Percentiles rank a stretch among this genome's conserved stretches.
phyloP scores from a whole-genome alignment of 208 protist genomes.

The Leishmania turanica region DNA sequence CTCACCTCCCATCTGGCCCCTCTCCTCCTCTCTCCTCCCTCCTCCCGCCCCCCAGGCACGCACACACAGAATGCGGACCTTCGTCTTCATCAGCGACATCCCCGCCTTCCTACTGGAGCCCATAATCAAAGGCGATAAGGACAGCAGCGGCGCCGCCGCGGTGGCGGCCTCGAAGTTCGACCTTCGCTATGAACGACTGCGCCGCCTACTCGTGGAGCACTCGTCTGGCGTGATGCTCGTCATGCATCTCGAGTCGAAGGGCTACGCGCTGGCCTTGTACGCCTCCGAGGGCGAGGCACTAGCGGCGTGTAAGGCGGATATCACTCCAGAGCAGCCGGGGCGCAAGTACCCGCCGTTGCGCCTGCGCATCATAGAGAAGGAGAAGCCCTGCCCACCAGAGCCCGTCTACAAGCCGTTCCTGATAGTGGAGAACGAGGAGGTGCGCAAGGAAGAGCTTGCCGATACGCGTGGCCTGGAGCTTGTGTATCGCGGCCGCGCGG shows the following conservation, averaged over 20 bases:
- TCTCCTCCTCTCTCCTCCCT: neutral
- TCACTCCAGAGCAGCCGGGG: slow-evolving; percentile 42
- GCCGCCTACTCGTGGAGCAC: slow-evolving; percentile 70
- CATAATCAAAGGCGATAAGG: slow-evolving; percentile 24
- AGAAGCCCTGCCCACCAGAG: slow-evolving; percentile 66
- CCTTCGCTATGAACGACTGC: slow-evolving; percentile 84
- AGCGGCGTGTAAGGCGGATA: slow-evolving; percentile 75
- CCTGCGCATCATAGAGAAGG: slow-evolving; percentile 75
- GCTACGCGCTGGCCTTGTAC: slow-evolving; percentile 82
- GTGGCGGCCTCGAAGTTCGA: slow-evolving; percentile 46
- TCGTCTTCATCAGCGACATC: slow-evolving; percentile 89
- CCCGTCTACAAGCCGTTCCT: slow-evolving; percentile 82
- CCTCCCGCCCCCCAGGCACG: neutral
- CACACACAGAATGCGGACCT: slow-evolving; percentile 50
- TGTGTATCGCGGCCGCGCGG: slow-evolving; percentile 64
- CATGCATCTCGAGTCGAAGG: slow-evolving; percentile 80
- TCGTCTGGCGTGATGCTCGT: slow-evolving; percentile 87
- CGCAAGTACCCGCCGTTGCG: slow-evolving; percentile 48
- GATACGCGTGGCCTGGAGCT: slow-evolving; percentile 77
- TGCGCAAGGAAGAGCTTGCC: slow-evolving; percentile 68
- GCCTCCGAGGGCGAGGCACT: slow-evolving; percentile 83
- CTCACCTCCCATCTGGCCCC: neutral
- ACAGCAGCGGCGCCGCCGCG: neutral
- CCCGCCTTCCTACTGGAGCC: slow-evolving; percentile 78
- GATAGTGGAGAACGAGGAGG: slow-evolving; percentile 59